Evolutionary conservation across 2,329 filamentous ascomycete genomes (phyloP).

Genomic region (Scorias spongiosa): DNA sequence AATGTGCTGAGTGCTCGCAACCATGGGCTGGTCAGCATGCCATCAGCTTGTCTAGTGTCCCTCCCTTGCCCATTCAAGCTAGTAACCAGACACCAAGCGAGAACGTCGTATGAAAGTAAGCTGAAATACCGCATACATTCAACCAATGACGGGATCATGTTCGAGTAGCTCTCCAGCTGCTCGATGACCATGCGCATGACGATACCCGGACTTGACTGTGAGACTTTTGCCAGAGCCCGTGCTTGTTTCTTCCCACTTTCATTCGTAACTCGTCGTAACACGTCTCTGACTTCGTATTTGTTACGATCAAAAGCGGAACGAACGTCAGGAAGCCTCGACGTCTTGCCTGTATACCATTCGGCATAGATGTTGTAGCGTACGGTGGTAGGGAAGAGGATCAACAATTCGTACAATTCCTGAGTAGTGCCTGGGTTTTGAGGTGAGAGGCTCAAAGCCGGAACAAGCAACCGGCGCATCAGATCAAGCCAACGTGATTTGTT

Average conservation of each 20-base stretch:
- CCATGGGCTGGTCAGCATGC: slow-evolving; percentile 77
- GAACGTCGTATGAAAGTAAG: slow-evolving; percentile 76
- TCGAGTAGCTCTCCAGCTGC: slow-evolving; percentile 87
- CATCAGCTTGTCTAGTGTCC: slow-evolving; percentile 45
- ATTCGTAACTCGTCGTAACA: slow-evolving; percentile 77
- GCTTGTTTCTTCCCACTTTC: slow-evolving; percentile 80
- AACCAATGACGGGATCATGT: slow-evolving; percentile 86
- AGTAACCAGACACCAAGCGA: slow-evolving; percentile 83
- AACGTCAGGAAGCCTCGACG: slow-evolving; percentile 62
- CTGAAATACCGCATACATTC: slow-evolving; percentile 93
- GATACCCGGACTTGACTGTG: slow-evolving; percentile 75
- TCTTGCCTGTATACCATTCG: slow-evolving; percentile 77
- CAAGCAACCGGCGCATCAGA: slow-evolving; percentile 66
- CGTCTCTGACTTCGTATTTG: slow-evolving; percentile 63
- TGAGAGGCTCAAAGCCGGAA: slow-evolving; percentile 76
- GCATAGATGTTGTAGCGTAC: slow-evolving; percentile 79
- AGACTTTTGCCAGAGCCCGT: slow-evolving; percentile 78
- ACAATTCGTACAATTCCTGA: slow-evolving; percentile 71
- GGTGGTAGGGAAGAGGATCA: slow-evolving; percentile 61
- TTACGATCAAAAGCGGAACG: slow-evolving; percentile 63
- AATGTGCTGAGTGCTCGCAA: slow-evolving; percentile 81
- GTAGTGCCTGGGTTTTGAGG: slow-evolving; percentile 71
- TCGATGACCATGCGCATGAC: slow-evolving; percentile 80
- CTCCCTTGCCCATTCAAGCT: slow-evolving; percentile 43
- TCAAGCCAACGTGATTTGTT: slow-evolving; percentile 74